These are phyloP conservation scores for Fusarium sp. DNA, from an alignment of 2,329 filamentous ascomycete genomes.

Conservation along the genomic window DNA sequence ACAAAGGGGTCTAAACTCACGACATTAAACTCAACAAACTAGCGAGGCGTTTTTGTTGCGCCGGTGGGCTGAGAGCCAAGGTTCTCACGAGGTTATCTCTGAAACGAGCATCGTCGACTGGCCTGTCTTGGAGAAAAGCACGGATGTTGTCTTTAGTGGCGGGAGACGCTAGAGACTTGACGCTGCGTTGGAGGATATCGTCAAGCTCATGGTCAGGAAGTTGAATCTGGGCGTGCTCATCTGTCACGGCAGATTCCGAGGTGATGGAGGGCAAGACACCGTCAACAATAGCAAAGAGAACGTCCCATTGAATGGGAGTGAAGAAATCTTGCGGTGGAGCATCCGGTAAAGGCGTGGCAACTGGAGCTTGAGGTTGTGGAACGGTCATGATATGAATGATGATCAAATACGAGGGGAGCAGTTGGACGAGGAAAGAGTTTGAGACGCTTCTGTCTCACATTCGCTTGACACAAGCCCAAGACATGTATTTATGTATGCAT, in stretches of 20 bases:
- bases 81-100: constrained; percentile 61
- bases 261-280: constrained; percentile 72
- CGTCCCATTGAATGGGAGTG: constrained; percentile 65
- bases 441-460: constrained; percentile 36
- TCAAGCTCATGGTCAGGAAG: constrained; percentile 66
- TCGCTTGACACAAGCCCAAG: constrained; percentile 35
- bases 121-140: constrained; percentile 66
- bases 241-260: constrained; percentile 55
- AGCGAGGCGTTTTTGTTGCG: constrained; percentile 55
- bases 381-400: constrained; percentile 30
- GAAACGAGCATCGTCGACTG: constrained; percentile 66
- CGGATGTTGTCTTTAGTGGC: constrained; percentile 61
- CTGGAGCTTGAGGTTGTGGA: constrained; percentile 36
- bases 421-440: constrained; percentile 27
- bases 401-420: constrained; percentile 20
- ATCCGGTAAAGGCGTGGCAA: constrained; percentile 46
- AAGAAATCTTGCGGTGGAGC: constrained; percentile 56
- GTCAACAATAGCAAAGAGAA: constrained; percentile 67
- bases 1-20: constrained; percentile 55
- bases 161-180: constrained; percentile 54
- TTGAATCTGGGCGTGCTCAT: constrained; percentile 58
- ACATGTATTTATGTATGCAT: constrained; percentile 19
- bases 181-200: constrained; percentile 57
- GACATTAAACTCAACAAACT: constrained; percentile 57
- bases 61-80: constrained; percentile 54